phyloP scores from a whole-genome alignment of 1,284 basidiomycete genomes.

The Cutaneotrichosporon curvatum region DNA sequence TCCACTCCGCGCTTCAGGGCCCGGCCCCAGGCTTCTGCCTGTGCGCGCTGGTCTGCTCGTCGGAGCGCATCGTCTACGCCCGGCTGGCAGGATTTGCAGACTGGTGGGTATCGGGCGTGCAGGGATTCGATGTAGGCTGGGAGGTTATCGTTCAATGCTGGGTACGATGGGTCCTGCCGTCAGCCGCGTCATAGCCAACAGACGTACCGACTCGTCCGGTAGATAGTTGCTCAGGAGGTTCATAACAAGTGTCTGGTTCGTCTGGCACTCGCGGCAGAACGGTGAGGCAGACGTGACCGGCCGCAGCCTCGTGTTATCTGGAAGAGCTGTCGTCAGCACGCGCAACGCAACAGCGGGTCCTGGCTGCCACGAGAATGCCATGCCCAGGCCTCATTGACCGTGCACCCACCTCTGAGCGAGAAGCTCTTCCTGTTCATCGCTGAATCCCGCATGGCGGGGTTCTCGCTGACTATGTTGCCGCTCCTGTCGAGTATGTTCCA shows the following conservation, averaged over 20 bases:
- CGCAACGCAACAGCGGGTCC: too few relatives aligned
- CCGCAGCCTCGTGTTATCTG: conserved; percentile 28
- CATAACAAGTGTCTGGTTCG: conserved; percentile 79
- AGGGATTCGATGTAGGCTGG: conserved; percentile 66
- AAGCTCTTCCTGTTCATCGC: conserved; percentile 63
- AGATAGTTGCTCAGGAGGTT: conserved; percentile 83
- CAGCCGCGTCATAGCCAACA: conserved; percentile 10
- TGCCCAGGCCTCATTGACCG: too few relatives aligned
- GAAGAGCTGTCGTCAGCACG: conserved; percentile 18
- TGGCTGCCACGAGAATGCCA: too few relatives aligned
- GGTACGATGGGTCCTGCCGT: conserved; percentile 62
- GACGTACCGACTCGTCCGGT: conserved; percentile 56
- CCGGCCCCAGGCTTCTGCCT: conserved; percentile 58
- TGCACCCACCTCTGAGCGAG: conserved; percentile 59
- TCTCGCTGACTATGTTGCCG: conserved; percentile 70
- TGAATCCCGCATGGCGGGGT: conserved; percentile 80
- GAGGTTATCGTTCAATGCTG: conserved; percentile 55
- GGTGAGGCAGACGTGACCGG: conserved; percentile 37
- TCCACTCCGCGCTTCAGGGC: conserved; percentile 27
- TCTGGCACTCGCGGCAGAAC: conserved; percentile 78
- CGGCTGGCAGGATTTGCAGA: conserved; percentile 67
- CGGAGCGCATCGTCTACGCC: conserved; percentile 71
- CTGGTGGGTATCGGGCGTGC: conserved; percentile 73
- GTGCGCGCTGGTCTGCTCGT: conserved; percentile 70
- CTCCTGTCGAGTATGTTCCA: conserved; percentile 41